A percentile compares a stretch with the other conserved stretches of the same genome.
These are phyloP conservation scores for Pseudozyma flocculosa DNA, from an alignment of 1,284 basidiomycete species.

Conservation along the genomic window DNA sequence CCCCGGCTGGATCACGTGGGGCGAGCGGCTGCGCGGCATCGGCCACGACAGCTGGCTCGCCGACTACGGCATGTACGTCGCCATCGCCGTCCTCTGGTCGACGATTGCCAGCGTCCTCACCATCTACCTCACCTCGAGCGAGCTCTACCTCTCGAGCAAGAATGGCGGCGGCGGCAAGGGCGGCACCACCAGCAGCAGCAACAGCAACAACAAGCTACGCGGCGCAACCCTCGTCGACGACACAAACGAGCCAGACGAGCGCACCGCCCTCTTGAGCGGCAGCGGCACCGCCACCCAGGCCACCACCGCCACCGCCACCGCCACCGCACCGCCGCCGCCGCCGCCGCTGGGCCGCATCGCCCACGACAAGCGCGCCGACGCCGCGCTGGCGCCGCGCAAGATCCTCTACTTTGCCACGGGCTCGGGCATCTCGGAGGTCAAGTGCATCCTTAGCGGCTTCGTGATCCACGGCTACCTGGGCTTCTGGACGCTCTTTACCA, in stretches of 20 bases:
- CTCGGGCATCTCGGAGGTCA: constrained; percentile 94
- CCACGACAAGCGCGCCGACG: constrained; percentile 27
- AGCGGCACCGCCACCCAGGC: too few species aligned
- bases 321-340: too few species aligned
- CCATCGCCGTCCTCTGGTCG: constrained; percentile 52
- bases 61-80: constrained; percentile 73
- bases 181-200: too few species aligned
- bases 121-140: constrained; percentile 73
- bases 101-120: constrained; percentile 69
- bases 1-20: constrained; percentile 74
- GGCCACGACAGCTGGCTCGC: constrained; percentile 60
- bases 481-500: constrained; percentile 81
- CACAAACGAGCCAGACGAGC: constrained; percentile 12
- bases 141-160: constrained; percentile 34
- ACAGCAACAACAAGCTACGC: too few species aligned
- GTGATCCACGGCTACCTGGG: constrained; percentile 97
- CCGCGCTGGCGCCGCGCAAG: constrained; percentile 61
- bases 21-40: constrained; percentile 21
- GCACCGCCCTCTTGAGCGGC: constrained; percentile 13
- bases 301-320: too few species aligned
- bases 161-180: constrained; percentile 1
- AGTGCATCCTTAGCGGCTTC: constrained; percentile 86
- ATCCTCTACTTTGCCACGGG: constrained; percentile 72
- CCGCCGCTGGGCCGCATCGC: constrained; percentile 10
- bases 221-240: too few species aligned